phyloP scores from a whole-genome alignment of 305 asterid species.

The Fraxinus paxiana region DNA sequence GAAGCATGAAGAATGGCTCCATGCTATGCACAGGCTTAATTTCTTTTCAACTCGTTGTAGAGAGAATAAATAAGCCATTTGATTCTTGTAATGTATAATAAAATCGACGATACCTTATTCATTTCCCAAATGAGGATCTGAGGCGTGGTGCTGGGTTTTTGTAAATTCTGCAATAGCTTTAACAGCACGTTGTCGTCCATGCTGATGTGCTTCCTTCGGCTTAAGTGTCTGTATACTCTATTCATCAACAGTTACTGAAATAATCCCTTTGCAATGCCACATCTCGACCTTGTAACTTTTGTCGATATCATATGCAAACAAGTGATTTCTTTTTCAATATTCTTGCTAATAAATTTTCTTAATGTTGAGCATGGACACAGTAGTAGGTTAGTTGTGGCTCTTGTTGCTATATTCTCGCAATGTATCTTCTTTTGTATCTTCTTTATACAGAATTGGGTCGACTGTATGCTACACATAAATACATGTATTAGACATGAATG shows the following conservation, averaged over 20 bases:
- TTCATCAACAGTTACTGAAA: not conserved
- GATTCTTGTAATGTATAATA: not conserved
- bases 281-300: not conserved
- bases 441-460: not conserved
- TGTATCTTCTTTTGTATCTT: not conserved
- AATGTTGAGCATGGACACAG: not conserved
- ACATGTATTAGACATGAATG: not conserved
- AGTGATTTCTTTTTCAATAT: not conserved
- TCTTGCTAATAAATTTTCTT: not conserved
- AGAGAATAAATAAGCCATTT: not conserved
- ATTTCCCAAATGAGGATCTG: not conserved
- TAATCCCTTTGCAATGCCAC: not conserved
- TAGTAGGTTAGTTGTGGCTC: not conserved
- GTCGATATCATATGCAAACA: not conserved
- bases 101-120: not conserved
- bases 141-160: not conserved
- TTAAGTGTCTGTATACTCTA: not conserved
- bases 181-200: not conserved
- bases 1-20: not conserved
- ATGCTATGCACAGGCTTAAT: not conserved
- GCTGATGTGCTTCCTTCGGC: not conserved
- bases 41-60: conserved; percentile 4
- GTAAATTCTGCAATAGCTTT: not conserved
- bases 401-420: not conserved
- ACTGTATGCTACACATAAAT: not conserved